Conservation (phyloP, 257 asterid genomes). For the Forsythia suspensa region DNA sequence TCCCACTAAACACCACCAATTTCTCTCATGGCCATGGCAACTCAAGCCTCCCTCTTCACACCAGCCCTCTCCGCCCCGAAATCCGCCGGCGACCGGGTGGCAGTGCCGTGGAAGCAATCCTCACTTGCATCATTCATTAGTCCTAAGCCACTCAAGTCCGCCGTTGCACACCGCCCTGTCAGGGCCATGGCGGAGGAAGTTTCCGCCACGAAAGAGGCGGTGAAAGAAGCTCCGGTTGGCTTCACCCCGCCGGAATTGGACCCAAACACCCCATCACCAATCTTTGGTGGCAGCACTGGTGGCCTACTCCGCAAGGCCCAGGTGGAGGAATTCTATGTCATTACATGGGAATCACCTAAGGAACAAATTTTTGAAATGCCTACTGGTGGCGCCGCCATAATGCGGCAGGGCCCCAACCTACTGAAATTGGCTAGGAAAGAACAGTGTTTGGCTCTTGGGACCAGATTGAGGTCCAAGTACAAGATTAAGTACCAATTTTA, state of each 20-base stretch:
- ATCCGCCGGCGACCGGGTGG: conserved; percentile 35
- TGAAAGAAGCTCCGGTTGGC: conserved; percentile 65
- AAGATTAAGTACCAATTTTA: conserved; percentile 88
- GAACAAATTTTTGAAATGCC: conserved; percentile 9
- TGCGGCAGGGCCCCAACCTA: conserved; percentile 4
- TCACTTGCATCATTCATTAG: conserved; percentile 34
- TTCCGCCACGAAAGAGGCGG: conserved; percentile 11
- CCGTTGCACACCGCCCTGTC: conserved; percentile 40
- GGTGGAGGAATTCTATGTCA: conserved; percentile 55
- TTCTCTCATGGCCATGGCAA: conserved; percentile 68
- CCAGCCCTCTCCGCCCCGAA: conserved; percentile 54
- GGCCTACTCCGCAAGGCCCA: conserved; percentile 19
- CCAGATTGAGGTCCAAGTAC: conserved; percentile 82
- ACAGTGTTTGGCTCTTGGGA: conserved; percentile 89
- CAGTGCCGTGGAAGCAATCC: conserved; percentile 67
- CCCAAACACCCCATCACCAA: conserved; percentile 55
- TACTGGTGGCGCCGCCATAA: not conserved
- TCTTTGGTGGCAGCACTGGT: conserved; percentile 50
- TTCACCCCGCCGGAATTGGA: conserved; percentile 39
- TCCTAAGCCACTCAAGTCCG: conserved; percentile 42
- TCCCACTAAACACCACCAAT: not conserved
- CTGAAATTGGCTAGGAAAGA: conserved; percentile 76
- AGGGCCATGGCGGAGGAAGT: conserved; percentile 75
- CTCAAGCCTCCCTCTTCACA: conserved; percentile 88
- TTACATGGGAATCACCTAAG: conserved; percentile 19